Base-by-base conservation (phyloP, 306 rosid species). In the Gastrolobium bilobum region DNA sequence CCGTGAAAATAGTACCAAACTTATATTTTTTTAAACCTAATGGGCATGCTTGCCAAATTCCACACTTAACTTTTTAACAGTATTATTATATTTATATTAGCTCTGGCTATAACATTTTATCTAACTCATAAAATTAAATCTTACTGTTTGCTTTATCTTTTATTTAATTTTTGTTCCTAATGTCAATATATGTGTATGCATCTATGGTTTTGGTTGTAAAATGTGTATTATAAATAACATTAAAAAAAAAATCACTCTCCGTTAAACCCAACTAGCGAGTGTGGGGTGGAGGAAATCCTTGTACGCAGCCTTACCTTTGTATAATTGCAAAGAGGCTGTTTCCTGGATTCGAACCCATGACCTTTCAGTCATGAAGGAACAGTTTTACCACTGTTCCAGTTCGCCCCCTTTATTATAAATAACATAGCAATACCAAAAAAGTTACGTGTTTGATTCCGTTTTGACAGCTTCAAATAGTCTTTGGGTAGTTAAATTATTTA, bases 371-470 rank as follows among this genome's bases (percentile, higher is more conserved):
- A n/a, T n/a, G n/a, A n/a, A n/a, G n/a, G n/a, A n/a, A n/a, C n/a
- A n/a, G n/a, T n/a, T n/a, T n/a, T n/a, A n/a, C n/a, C n/a, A n/a
- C n/a, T n/a, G n/a, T n/a, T n/a, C n/a, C n/a, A n/a, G n/a, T n/a
- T n/a, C n/a, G n/a, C n/a, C n/a, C n/a, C n/a, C n/a, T n/a, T n/a
- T n/a, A 33, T 15, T 38, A 6, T 14, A 54, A 53, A 54, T 10
- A 61, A 61, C 54, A 52, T 53, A 77, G 60, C 79, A 71, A 66
- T 52, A 34, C 40, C 54, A 52, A 33, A 51, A n/a, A 15, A 51
- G 31, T 70, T 68, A 13, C 40, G 7, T 50, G 65, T 67, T 38
- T 59, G 66, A 73, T 73, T 37, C 38, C 78, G 68, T 42, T 84
- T 77, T 59, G 72, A 66, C 70, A 53, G 54, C 43, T 38, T 53